Evolutionary conservation across 2,329 filamentous ascomycete genomes (phyloP), one percentile per base, ranked within the genome.

Genomic region (Colletotrichum sp.): DNA sequence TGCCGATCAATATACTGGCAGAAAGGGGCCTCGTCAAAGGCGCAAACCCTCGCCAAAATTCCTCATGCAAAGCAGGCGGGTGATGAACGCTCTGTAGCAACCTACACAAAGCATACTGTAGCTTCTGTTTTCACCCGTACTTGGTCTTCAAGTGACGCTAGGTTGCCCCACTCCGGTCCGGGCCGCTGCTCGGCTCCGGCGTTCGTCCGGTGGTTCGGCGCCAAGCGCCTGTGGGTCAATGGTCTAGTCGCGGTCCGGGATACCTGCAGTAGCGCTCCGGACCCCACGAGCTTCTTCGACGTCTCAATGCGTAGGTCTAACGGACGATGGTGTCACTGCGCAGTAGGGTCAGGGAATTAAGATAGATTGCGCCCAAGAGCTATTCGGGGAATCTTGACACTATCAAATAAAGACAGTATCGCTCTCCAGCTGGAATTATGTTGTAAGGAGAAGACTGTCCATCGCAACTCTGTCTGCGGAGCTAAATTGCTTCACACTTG

Each of bases 1-100:
- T 49, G n/a, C n/a, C 44, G 44, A 49, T 49, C 44, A 49, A 49
- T 49, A 21, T 13, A 49, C 44, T 49, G 44, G 44, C 44, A 49
- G 44, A 49, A 49, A 49, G 44, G 44, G 44, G 44, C 44, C n/a
- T 49, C n/a, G 44, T 21, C n/a, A 49, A 49, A 21, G 44, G 44
- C 44, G 44, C 10, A 49, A 49, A 49, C 44, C 44, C n/a, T 49
- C 44, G 44, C 44, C 44, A 21, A 21, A 49, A 49, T 3, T 49
- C 9, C 44, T 49, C n/a, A 0, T 49, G 0, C n/a, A 21, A 1
- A 49, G 0, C 44, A 49, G 1, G 6, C 44, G 18, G 0, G 18
- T 21, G 44, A 21, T 49, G 5, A 12, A 21, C 3, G 0, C 44
- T 49, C 0, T 49, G 0, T 0, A 21, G n/a, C 44, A 49, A 49